phyloP scores from a whole-genome alignment of 768 basidiomycete species.

The Boletus insuetus region DNA sequence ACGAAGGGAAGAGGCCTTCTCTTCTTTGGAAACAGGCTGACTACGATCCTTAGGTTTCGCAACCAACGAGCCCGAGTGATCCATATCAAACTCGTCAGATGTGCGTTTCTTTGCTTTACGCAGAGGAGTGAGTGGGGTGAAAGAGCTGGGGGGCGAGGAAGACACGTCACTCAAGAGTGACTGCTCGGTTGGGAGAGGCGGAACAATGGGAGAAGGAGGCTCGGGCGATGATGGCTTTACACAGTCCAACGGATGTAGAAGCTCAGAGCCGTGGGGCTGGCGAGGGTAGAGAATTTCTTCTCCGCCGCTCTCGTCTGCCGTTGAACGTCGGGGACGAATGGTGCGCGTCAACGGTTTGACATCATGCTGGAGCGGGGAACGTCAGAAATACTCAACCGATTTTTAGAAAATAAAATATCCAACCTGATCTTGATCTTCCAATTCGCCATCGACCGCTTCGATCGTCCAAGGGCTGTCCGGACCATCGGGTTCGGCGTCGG shows the following conservation, averaged over 20 bases:
- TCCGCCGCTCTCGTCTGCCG: constrained; percentile 82
- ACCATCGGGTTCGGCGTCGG: constrained; percentile 45
- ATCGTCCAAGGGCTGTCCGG: constrained; percentile 89
- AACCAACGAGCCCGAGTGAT: constrained; percentile 60
- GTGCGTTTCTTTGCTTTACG: constrained; percentile 71
- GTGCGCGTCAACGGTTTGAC: constrained; percentile 45
- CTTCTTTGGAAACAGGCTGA: constrained; percentile 41
- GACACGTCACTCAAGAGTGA: constrained; percentile 29
- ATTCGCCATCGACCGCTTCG: constrained; percentile 79
- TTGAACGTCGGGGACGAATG: constrained; percentile 60
- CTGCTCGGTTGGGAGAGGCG: constrained; percentile 33
- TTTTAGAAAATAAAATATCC: constrained; percentile 12
- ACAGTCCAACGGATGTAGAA: constrained; percentile 33
- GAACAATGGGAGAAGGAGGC: constrained; percentile 26
- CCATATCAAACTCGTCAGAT: constrained; percentile 81
- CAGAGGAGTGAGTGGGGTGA: constrained; percentile 38
- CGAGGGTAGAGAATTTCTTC: constrained; percentile 89
- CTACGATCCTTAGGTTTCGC: constrained; percentile 44
- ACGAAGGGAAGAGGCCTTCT: constrained; percentile 47
- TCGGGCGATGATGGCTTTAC: constrained; percentile 32
- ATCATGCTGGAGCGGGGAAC: constrained; percentile 37
- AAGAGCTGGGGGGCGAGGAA: constrained; percentile 64
- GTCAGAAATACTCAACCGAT: neutral
- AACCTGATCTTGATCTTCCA: constrained; percentile 70
- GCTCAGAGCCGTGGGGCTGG: constrained; percentile 38